These are phyloP conservation scores for Phaffia rhodozyma DNA, from an alignment of 1,284 basidiomycete genomes.

Conservation along the genomic window DNA sequence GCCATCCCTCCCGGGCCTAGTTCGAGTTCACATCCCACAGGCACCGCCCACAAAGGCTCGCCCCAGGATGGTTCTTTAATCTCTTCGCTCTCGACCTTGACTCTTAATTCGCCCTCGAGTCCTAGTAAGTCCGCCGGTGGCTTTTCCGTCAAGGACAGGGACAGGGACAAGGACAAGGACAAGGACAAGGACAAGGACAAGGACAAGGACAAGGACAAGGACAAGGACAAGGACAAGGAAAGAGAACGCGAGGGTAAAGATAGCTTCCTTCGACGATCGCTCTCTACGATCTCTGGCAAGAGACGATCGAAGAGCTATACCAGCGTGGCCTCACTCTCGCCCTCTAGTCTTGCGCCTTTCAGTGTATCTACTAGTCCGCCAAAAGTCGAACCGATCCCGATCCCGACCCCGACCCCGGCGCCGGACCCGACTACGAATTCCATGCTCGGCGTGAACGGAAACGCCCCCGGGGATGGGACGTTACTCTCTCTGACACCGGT, in stretches of 20 bases:
- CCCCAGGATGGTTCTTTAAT: neutral
- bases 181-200: no score
- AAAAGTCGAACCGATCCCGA: neutral
- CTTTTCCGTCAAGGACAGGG: neutral
- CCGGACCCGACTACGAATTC: neutral
- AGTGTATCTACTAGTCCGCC: neutral
- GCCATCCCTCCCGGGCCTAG: neutral
- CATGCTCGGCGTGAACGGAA: neutral
- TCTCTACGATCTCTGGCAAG: slow-evolving; percentile 9
- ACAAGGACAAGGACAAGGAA: slow-evolving; percentile 1
- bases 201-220: slow-evolving; percentile 12
- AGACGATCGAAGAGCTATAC: neutral
- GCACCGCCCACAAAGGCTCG: no score
- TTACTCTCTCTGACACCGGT: neutral
- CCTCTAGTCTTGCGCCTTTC: neutral
- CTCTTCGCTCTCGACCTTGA: neutral
- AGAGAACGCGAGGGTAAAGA: no score
- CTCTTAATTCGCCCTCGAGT: neutral
- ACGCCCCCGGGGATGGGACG: no score
- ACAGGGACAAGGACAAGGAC: no score
- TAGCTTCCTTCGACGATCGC: slow-evolving; percentile 5
- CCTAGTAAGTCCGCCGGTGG: neutral
- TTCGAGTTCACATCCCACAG: neutral
- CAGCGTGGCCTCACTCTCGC: neutral
- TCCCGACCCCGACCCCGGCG: neutral